phyloP scores from a whole-genome alignment of 1,284 basidiomycete species.

The Cutaneotrichosporon sp. region DNA sequence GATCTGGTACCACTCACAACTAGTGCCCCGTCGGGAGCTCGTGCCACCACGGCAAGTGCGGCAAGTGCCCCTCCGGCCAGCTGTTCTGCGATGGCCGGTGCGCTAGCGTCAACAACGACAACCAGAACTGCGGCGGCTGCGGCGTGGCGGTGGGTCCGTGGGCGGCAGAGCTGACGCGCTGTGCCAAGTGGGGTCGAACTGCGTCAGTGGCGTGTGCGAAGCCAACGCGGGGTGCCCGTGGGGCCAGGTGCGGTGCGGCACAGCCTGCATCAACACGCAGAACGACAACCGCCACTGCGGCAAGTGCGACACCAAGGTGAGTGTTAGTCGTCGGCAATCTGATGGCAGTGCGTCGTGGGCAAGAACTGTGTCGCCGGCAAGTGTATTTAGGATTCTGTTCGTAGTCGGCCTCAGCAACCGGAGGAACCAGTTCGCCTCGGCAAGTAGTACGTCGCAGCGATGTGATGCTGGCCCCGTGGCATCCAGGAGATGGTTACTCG shows the following conservation, averaged over 20 bases:
- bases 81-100: not conserved
- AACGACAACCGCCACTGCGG: slow-evolving; percentile 3
- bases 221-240: not conserved
- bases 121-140: not conserved
- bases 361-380: not conserved
- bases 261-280: not conserved
- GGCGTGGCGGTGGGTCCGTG: not conserved
- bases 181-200: not conserved
- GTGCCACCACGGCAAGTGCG: not conserved
- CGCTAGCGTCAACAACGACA: not conserved
- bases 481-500: too few relatives aligned
- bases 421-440: too few relatives aligned
- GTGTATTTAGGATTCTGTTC: not conserved
- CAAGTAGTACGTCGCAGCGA: too few relatives aligned
- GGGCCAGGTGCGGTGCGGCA: not conserved
- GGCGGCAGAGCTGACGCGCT: not conserved
- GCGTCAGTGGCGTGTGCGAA: not conserved
- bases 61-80: not conserved
- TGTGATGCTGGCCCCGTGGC: too few relatives aligned
- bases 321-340: too few relatives aligned
- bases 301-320: not conserved
- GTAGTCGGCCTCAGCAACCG: too few relatives aligned
- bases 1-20: too few relatives aligned
- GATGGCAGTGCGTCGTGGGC: not conserved
- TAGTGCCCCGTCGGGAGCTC: not conserved